Evolutionary conservation across 352 stramenopile genomes (phyloP).

Genomic region (Phytophthora capsici): DNA sequence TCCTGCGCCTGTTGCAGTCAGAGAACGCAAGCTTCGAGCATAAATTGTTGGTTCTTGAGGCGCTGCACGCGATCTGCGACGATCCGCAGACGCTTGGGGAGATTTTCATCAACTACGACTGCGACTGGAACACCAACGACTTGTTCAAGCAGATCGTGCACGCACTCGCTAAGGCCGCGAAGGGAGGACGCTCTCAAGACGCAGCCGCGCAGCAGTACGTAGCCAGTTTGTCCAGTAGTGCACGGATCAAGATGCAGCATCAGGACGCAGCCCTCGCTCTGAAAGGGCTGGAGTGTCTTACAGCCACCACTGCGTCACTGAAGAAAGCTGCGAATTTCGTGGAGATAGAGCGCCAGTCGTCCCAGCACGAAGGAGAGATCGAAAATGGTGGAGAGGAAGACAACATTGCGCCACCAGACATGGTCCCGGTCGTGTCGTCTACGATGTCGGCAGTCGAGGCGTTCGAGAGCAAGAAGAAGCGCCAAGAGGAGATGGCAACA

Average conservation of each 20-base stretch:
- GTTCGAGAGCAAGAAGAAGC: constrained; percentile 97
- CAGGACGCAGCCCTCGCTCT: constrained; percentile 80
- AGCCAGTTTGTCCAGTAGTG: constrained; percentile 64
- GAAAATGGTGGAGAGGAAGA: constrained; percentile 60
- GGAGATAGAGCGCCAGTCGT: constrained; percentile 59
- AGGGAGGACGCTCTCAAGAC: constrained; percentile 80
- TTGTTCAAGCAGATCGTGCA: constrained; percentile 99
- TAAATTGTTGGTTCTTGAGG: constrained; percentile 97
- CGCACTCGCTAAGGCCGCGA: constrained; percentile 95
- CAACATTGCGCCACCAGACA: constrained; percentile 31
- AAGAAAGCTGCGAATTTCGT: constrained; percentile 90
- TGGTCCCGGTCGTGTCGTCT: constrained; percentile 37
- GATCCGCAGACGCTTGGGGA: constrained; percentile 96
- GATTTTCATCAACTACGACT: constrained; percentile 99
- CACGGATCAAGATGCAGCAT: constrained; percentile 70
- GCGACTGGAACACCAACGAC: constrained; percentile 96
- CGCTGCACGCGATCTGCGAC: constrained; percentile 95
- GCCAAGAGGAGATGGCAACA: constrained; percentile 96
- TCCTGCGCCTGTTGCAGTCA: constrained; percentile 97
- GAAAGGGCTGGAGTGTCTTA: constrained; percentile 93
- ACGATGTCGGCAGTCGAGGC: constrained; percentile 91
- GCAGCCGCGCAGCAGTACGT: constrained; percentile 50
- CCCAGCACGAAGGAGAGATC: constrained; percentile 34
- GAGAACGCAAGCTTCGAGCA: constrained; percentile 98
- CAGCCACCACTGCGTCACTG: constrained; percentile 92